Base-by-base conservation (phyloP, 1,139 yeast species). In the Pichia sp. region DNA sequence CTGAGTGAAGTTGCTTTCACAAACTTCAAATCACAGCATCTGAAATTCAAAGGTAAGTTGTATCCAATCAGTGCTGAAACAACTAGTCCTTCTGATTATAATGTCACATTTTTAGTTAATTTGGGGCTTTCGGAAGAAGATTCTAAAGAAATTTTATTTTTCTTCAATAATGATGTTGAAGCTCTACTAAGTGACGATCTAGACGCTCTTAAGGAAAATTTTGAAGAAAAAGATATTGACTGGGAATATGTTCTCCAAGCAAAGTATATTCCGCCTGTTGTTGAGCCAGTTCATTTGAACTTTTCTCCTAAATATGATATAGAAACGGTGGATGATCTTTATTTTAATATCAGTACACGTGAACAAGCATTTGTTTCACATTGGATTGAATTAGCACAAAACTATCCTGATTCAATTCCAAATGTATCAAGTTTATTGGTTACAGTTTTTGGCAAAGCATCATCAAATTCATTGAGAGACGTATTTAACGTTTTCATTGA, bases 81-180 rank as follows among this genome's bases (percentile, higher is more conserved):
- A 39, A 77, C 79, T 4, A 63, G 72, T 6, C 82, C 82, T 12
- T 74, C 85, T 0, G 67, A 69, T n/a, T 69, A 69, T 11, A 76
- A 78, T 55, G 63, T 76, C 9, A 69, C 72, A 7, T 78, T 75
- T 53, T 64, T 82, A 43, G 61, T 63, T 11, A 61, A 64, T 1
- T 56, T 72, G n/a, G 85, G 85, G 1, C 56, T 79, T 44, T 41
- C 55, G 1, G 20, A 69, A 1, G 70, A 66, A 16, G 56, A 61
- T 0, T 80, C 80, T 0, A 56, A 66, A 5, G 71, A 70, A 29
- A 63, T 70, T 25, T 64, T 76, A 48, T 60, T 66, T 8, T 53
- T 54, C 25, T 55, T 51, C 39, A 50, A 55, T 37, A 59, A 61
- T 23, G 49, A 49, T 41, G 35, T 61, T 22, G 56, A 56, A 8